Conservation (phyloP, 2,329 filamentous ascomycete genomes). For the Botrytis fabae region DNA sequence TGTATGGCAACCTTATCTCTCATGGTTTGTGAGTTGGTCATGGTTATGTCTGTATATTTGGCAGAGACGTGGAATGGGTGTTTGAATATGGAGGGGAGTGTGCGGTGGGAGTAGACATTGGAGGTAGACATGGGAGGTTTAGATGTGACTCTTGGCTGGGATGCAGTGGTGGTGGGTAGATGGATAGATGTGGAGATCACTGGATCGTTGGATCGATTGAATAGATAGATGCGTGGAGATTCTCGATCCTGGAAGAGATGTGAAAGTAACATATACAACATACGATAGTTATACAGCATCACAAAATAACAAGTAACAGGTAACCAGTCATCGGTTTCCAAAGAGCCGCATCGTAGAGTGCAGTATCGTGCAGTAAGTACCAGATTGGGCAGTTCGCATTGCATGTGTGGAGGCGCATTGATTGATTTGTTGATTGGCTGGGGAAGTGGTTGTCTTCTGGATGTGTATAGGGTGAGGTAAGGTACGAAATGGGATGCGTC, state of each 20-base stretch:
- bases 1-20: background rate
- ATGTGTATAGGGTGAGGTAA: background rate
- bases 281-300: no score
- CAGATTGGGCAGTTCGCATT: background rate
- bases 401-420: background rate
- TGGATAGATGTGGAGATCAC: background rate
- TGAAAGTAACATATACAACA: background rate
- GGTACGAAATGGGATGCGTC: background rate
- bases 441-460: background rate
- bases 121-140: background rate
- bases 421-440: background rate
- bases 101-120: background rate
- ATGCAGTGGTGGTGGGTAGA: background rate
- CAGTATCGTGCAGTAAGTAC: no score
- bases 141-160: background rate
- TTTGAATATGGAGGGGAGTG: background rate
- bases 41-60: background rate
- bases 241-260: slow-evolving; percentile 2
- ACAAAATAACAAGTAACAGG: no score
- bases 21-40: background rate
- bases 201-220: background rate
- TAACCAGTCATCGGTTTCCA: background rate
- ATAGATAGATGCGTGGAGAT: background rate
- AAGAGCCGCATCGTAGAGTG: background rate
- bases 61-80: background rate